Percentiles rank a stretch among this genome's conserved stretches.
These are phyloP conservation scores for Aspergillus uvarum DNA, from an alignment of 2,329 filamentous ascomycete species.

Conservation along the genomic window DNA sequence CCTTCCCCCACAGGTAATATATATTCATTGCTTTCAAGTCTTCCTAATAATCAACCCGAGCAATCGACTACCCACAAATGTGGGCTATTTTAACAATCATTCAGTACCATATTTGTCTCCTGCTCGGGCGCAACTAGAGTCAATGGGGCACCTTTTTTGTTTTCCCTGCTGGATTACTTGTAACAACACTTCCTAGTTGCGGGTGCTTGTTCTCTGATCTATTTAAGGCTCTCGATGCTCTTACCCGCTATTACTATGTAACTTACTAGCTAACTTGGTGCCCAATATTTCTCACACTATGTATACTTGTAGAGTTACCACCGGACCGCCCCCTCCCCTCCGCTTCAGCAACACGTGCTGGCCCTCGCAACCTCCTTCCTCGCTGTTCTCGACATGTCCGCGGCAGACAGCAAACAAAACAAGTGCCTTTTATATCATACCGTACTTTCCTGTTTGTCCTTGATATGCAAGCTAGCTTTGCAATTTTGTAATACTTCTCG, in stretches of 20 bases:
- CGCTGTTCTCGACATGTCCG: conserved; percentile 16
- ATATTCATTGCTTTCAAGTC: not conserved
- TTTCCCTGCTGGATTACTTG: not conserved
- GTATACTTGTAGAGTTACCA: not conserved
- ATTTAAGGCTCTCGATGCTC: not conserved
- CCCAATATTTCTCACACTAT: not conserved
- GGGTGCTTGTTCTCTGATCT: not conserved
- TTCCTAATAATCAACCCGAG: too few species aligned
- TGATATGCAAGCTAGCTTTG: not conserved
- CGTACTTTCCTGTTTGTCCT: not conserved
- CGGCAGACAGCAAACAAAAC: not conserved
- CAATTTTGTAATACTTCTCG: not conserved
- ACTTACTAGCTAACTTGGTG: not conserved
- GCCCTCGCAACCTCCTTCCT: not conserved
- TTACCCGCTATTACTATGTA: too few species aligned
- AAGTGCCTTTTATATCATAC: not conserved
- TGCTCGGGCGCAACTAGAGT: not conserved
- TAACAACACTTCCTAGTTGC: not conserved
- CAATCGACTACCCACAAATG: too few species aligned
- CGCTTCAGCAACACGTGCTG: conserved; percentile 17
- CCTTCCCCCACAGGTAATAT: not conserved
- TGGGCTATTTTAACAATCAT: too few species aligned
- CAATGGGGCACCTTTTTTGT: not conserved
- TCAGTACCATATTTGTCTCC: not conserved
- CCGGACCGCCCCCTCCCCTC: not conserved